These are phyloP conservation scores for Eimeria necatrix DNA, from an alignment of 169 alveolate genomes.

Conservation along the genomic window DNA sequence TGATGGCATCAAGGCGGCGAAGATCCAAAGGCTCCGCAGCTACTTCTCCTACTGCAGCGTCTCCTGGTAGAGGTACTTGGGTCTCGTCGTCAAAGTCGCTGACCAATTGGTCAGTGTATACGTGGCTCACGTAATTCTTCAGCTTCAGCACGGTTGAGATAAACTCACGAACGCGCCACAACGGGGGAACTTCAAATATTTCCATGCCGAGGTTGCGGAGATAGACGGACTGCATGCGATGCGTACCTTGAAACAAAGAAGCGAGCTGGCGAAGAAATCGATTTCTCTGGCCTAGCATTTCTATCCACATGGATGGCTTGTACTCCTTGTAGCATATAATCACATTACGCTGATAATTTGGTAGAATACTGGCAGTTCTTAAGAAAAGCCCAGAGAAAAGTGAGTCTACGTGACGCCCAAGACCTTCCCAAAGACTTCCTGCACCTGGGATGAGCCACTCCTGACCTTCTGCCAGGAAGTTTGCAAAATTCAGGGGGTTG, in stretches of 20 bases:
- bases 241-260: constrained; percentile 72
- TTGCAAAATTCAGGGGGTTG: constrained; percentile 66
- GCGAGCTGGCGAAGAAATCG: constrained; percentile 78
- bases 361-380: constrained; percentile 75
- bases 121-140: constrained; percentile 77
- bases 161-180: constrained; percentile 80
- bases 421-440: constrained; percentile 76
- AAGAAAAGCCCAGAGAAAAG: constrained; percentile 73
- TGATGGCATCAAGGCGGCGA: neutral
- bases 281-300: constrained; percentile 77
- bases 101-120: constrained; percentile 79
- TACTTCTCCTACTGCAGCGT: neutral
- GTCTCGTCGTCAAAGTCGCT: constrained; percentile 68
- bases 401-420: constrained; percentile 76
- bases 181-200: constrained; percentile 82
- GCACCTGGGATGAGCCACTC: constrained; percentile 74
- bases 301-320: constrained; percentile 82
- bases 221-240: constrained; percentile 81
- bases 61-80: constrained; percentile 4
- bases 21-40: neutral
- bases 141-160: constrained; percentile 69
- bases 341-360: constrained; percentile 77
- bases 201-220: constrained; percentile 84
- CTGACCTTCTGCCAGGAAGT: constrained; percentile 76
- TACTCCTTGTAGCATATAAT: constrained; percentile 80